A percentile compares a stretch with the other conserved stretches of the same genome.
Conservation (phyloP, 176 grass and related monocot species). For the Rhynchospora tenuis region DNA sequence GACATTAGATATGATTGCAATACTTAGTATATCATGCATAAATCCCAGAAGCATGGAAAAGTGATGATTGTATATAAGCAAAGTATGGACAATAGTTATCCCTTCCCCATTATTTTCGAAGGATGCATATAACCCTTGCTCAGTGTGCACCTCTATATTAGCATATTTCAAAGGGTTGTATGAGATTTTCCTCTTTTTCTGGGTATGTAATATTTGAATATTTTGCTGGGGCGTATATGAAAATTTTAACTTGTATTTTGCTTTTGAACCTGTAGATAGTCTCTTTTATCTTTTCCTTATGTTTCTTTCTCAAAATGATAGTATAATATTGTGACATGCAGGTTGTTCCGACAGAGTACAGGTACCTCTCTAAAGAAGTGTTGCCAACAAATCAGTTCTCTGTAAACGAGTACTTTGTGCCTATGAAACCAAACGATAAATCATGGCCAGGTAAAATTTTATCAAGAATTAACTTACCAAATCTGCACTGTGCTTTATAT, state of each 20-base stretch:
- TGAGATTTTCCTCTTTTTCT: not conserved
- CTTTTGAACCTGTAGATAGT: not conserved
- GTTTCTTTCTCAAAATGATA: not conserved
- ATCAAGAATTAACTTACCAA: not conserved
- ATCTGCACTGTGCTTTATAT: not conserved
- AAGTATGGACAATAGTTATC: not conserved
- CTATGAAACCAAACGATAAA: conserved; percentile 55
- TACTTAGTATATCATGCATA: not conserved
- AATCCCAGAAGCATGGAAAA: not conserved
- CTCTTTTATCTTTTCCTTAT: not conserved
- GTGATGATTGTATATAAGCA: not conserved
- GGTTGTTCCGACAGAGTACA: conserved; percentile 97
- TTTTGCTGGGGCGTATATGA: not conserved
- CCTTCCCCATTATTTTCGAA: not conserved
- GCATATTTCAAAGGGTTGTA: not conserved
- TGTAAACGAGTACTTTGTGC: conserved; percentile 90
- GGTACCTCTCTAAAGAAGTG: conserved; percentile 79
- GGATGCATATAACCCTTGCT: not conserved
- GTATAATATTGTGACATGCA: conserved; percentile 30
- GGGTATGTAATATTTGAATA: not conserved
- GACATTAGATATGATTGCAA: not conserved
- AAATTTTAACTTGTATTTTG: not conserved
- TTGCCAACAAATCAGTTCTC: conserved; percentile 98
- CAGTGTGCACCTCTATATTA: not conserved
- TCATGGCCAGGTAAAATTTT: conserved; percentile 73